These are phyloP conservation scores for Ambrosia hybrid DNA, from an alignment of 140 eudicot genomes.

Conservation along the genomic window DNA sequence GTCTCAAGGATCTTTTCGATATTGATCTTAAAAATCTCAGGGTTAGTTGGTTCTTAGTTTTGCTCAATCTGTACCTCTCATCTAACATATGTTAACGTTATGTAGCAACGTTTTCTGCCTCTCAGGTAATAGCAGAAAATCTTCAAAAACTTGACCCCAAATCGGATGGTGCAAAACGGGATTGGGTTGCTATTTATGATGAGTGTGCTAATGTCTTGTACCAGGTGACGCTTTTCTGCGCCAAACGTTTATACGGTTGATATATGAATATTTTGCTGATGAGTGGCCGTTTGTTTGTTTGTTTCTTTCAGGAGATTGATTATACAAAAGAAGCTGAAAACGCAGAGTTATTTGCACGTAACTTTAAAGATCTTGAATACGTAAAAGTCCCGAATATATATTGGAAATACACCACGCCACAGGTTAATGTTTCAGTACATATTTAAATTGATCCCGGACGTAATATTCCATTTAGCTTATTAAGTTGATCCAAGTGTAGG, in stretches of 20 bases:
- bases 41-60: slow-evolving; percentile 37
- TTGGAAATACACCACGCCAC: slow-evolving; percentile 99
- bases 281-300: slow-evolving; percentile 1
- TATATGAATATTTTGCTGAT: slow-evolving; percentile 8
- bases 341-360: slow-evolving; percentile 85
- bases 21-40: slow-evolving; percentile 92
- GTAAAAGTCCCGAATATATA: slow-evolving; percentile 88
- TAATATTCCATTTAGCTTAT: slow-evolving; percentile 21
- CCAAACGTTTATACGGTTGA: not conserved
- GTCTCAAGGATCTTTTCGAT: slow-evolving; percentile 92
- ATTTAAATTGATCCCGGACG: not conserved
- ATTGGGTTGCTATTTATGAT: slow-evolving; percentile 99
- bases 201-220: slow-evolving; percentile 98
- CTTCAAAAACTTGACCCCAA: slow-evolving; percentile 97
- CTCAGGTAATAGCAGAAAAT: slow-evolving; percentile 91
- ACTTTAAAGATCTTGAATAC: slow-evolving; percentile 79
- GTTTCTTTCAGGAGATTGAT: slow-evolving; percentile 90
- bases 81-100: not conserved
- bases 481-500: slow-evolving; percentile 43
- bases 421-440: slow-evolving; percentile 45
- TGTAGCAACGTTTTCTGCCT: slow-evolving; percentile 17
- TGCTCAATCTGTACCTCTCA: not conserved
- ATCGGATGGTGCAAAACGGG: slow-evolving; percentile 99
- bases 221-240: slow-evolving; percentile 51
- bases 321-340: slow-evolving; percentile 97